phyloP scores from a whole-genome alignment of 768 basidiomycete species.

The Thelephora ganbajun region DNA sequence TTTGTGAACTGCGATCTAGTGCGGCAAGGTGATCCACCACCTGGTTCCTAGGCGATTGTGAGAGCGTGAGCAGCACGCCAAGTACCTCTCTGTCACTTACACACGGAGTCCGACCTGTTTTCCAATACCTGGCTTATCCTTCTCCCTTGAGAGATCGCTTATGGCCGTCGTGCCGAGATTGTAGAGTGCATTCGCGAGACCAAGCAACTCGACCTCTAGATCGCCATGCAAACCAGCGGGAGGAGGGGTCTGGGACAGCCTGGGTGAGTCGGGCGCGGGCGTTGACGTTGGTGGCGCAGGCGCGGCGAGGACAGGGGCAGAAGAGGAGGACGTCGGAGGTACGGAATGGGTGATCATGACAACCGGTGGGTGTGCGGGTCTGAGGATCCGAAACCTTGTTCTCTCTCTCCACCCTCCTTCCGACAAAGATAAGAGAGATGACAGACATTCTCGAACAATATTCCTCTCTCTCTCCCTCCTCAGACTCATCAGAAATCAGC shows the following conservation, averaged over 20 bases:
- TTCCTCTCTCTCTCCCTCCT: conserved; percentile 30
- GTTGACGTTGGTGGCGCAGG: conserved; percentile 7
- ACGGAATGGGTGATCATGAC: not conserved
- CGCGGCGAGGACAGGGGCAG: not conserved
- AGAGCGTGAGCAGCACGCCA: not conserved
- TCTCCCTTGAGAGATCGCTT: conserved; percentile 71
- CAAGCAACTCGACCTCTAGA: conserved; percentile 60
- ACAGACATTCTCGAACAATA: conserved; percentile 32
- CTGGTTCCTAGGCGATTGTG: conserved; percentile 39
- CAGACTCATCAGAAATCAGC: conserved; percentile 30
- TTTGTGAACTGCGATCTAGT: conserved; percentile 56
- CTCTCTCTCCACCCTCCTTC: not conserved
- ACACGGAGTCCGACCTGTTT: conserved; percentile 71
- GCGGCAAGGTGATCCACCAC: conserved; percentile 52
- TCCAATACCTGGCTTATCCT: conserved; percentile 46
- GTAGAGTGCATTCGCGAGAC: conserved; percentile 64
- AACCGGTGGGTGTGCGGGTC: not conserved
- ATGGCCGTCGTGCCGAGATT: conserved; percentile 76
- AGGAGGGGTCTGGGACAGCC: conserved; percentile 60
- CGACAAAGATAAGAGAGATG: conserved; percentile 19
- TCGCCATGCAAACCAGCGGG: conserved; percentile 61
- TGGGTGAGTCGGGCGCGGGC: conserved; percentile 47
- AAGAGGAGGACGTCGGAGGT: not conserved
- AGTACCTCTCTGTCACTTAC: conserved; percentile 24
- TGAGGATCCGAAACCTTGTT: no score